Evolutionary conservation across 257 asterid species (phyloP), one percentile per base, ranked within the genome.

Genomic region (Echium plantagineum): DNA sequence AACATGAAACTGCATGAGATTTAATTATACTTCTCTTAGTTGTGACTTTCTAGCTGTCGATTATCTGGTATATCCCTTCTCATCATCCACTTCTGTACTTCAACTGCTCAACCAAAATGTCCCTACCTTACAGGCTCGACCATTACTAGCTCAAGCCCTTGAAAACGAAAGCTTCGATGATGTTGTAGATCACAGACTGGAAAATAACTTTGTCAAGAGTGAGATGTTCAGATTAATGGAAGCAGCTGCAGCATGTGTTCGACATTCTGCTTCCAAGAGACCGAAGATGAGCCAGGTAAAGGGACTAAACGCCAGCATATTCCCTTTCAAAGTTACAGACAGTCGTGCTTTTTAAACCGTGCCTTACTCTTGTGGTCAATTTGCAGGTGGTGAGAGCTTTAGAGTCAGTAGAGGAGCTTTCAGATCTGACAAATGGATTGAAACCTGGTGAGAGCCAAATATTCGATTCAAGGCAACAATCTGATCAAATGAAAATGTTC

Each of bases 391-490:
- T 74, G 54, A 81, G 97, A 74, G 94, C 95, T 59, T 71, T 86
- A 42, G 89, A 89, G 60, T 80, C 89, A 24, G 75, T 86, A 79
- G 93, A 79, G 4, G 97, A 86, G 62, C 19, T 75, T 32, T 77
- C 85, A 6, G 97, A 86, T 74, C 70, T 89, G 75, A 86, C 83
- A 63, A 89, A 89, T 9, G 95, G 97, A 57, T 66, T 89, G 74
- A 86, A 79, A 72, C 95, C 94, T 9, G 95, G 97, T 5, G 90
- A 89, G 35, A 89, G 97, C 68, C 93, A 80, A 60, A 69, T 89
- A 30, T 89, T 68, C 75, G 75, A 63, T 72, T 78, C 97, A 20
- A 81, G 90, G 66, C 88, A 90, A 71, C 96, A 86, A 12, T 84
- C 96, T 26, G 94, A 93, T 9, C 96, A 90, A 69, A 86, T 89